Evolutionary conservation across 139 green algal species (phyloP).

Genomic region (Tetradesmus obliquus): DNA sequence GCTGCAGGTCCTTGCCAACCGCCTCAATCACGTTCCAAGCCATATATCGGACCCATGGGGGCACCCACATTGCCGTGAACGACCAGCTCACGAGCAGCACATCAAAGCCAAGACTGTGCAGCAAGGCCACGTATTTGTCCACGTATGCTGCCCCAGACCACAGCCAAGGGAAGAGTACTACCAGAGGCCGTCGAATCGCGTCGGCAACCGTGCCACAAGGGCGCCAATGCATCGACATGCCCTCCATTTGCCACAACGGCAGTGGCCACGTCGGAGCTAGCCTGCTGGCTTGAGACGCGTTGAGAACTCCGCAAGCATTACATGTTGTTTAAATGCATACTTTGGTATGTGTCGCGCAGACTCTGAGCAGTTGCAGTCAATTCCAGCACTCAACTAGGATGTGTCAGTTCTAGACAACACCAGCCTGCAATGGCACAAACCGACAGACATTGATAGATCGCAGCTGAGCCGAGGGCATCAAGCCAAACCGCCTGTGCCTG

Average conservation of each 20-base stretch:
- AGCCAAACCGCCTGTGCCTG: not conserved
- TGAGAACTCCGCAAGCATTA: not conserved
- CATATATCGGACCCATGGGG: not conserved
- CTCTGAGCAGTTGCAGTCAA: not conserved
- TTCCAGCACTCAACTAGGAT: not conserved
- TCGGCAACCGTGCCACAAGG: not conserved
- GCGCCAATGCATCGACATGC: not conserved
- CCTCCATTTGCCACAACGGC: not conserved
- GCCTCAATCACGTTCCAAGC: not conserved
- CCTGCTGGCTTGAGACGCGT: not conserved
- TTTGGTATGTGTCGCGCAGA: not conserved
- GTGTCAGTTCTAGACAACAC: not conserved
- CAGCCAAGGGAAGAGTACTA: conserved; percentile 1
- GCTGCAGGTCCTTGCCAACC: not conserved
- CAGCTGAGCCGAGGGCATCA: not conserved
- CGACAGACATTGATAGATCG: not conserved
- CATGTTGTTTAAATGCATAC: not conserved
- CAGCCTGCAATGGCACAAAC: not conserved
- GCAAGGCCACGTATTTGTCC: conserved; percentile 4
- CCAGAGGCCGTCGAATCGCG: not conserved
- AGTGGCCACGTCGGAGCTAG: not conserved
- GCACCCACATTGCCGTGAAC: conserved; percentile 24
- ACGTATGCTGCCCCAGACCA: not conserved
- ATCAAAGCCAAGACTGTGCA: not conserved
- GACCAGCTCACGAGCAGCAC: conserved; percentile 19